phyloP scores from a whole-genome alignment of 345 rosid species.

The Mangifera indica region DNA sequence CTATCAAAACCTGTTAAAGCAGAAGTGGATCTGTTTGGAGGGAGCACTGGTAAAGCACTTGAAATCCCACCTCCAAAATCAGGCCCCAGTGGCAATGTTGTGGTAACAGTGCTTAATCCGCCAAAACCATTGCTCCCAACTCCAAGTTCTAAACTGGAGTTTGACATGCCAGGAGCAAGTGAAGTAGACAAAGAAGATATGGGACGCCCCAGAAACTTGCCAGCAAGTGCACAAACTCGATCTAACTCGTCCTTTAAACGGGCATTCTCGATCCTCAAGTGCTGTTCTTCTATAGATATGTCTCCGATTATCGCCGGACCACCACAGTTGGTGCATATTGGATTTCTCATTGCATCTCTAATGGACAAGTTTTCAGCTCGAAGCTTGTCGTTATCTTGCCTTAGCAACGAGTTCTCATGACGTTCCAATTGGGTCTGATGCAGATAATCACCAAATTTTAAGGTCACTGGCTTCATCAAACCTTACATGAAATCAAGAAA shows the following conservation, averaged over 20 bases:
- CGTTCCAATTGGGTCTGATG: conserved; percentile 82
- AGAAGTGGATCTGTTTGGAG: conserved; percentile 35
- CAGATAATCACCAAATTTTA: conserved; percentile 7
- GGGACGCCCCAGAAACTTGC: conserved; percentile 88
- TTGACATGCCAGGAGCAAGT: conserved; percentile 48
- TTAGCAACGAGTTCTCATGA: conserved; percentile 76
- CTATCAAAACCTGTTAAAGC: conserved; percentile 45
- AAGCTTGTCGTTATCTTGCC: conserved; percentile 92
- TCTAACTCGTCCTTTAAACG: conserved; percentile 84
- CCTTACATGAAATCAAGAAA: neutral
- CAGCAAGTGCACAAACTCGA: conserved; percentile 81
- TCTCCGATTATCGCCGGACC: conserved; percentile 83
- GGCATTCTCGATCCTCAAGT: conserved; percentile 78
- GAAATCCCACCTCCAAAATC: conserved; percentile 57
- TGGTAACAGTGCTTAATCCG: conserved; percentile 34
- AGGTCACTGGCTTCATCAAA: neutral
- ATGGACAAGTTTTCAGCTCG: conserved; percentile 84
- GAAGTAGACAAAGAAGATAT: conserved; percentile 42
- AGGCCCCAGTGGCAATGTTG: conserved; percentile 49
- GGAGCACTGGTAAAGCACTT: conserved; percentile 32
- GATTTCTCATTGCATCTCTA: conserved; percentile 89
- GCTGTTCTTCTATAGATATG: conserved; percentile 85
- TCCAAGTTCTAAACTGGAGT: conserved; percentile 78
- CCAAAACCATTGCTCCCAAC: conserved; percentile 67
- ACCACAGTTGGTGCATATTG: conserved; percentile 86